phyloP scores from a whole-genome alignment of 2,329 filamentous ascomycete genomes.

The Curvularia spicifera region DNA sequence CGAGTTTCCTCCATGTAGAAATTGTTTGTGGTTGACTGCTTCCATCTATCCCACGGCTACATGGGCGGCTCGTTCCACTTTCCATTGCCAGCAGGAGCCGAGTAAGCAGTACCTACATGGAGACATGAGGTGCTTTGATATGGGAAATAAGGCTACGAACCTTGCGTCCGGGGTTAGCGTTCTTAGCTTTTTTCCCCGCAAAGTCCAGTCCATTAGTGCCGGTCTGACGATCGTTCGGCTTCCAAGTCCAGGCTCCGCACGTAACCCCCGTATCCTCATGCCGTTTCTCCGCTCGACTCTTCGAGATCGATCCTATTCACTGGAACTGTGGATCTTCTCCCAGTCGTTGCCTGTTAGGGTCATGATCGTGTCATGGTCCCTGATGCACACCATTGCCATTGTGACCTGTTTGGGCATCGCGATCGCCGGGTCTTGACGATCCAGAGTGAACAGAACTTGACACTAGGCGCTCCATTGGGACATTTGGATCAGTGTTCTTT shows the following conservation, averaged over 20 bases:
- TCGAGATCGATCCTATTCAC: conserved; percentile 27
- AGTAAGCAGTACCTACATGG: not conserved
- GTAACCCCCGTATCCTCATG: conserved; percentile 26
- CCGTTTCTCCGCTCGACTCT: conserved; percentile 37
- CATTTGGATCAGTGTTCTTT: not conserved
- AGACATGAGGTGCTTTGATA: conserved; percentile 15
- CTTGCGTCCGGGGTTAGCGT: conserved; percentile 15
- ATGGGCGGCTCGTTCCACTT: not conserved
- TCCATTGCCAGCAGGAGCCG: not conserved
- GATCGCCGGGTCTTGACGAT: conserved; percentile 4
- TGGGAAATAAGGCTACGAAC: conserved; percentile 23
- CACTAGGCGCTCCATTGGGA: not conserved
- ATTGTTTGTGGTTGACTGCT: not conserved
- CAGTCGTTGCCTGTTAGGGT: conserved; percentile 5
- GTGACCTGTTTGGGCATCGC: conserved; percentile 8
- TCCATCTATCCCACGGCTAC: not conserved
- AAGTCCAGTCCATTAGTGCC: conserved; percentile 28
- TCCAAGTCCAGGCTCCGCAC: conserved; percentile 31
- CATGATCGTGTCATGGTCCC: conserved; percentile 8
- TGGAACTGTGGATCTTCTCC: conserved; percentile 6
- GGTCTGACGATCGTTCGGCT: conserved; percentile 30
- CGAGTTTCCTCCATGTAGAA: not conserved
- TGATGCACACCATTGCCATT: conserved; percentile 6
- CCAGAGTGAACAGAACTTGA: conserved; percentile 1
- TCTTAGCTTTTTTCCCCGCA: conserved; percentile 43